Percentiles rank a stretch among this genome's conserved stretches.
These are phyloP conservation scores for Alternaria atra DNA, from an alignment of 2,329 filamentous ascomycete genomes.

Conservation along the genomic window DNA sequence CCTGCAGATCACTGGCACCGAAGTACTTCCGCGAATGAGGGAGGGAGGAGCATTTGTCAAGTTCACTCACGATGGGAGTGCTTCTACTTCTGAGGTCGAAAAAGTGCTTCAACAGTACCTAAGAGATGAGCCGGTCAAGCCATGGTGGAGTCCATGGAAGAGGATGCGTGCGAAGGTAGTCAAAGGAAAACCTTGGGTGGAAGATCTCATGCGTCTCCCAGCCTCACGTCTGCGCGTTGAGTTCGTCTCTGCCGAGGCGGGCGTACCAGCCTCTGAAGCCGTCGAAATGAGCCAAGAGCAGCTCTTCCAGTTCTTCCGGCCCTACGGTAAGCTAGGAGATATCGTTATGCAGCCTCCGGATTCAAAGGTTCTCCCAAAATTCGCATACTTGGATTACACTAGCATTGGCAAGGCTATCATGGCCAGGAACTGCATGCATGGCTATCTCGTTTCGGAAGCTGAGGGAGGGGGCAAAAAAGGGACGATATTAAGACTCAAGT, in stretches of 20 bases:
- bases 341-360: slow-evolving; percentile 84
- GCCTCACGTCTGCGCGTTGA: slow-evolving; percentile 80
- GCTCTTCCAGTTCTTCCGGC: slow-evolving; percentile 85
- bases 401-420: slow-evolving; percentile 79
- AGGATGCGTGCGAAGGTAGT: slow-evolving; percentile 78
- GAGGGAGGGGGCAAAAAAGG: slow-evolving; percentile 78
- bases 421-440: slow-evolving; percentile 92
- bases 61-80: slow-evolving; percentile 67
- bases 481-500: slow-evolving; percentile 82
- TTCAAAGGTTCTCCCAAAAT: slow-evolving; percentile 84
- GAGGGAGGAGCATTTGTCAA: slow-evolving; percentile 96
- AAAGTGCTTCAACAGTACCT: slow-evolving; percentile 70
- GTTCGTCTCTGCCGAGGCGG: slow-evolving; percentile 78
- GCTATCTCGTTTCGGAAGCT: slow-evolving; percentile 73
- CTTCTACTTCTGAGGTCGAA: slow-evolving; percentile 65
- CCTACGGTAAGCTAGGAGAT: slow-evolving; percentile 89
- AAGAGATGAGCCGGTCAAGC: slow-evolving; percentile 74
- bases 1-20: slow-evolving; percentile 74
- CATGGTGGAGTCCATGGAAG: slow-evolving; percentile 89
- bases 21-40: slow-evolving; percentile 84
- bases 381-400: slow-evolving; percentile 80
- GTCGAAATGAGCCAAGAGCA: slow-evolving; percentile 86
- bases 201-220: slow-evolving; percentile 87
- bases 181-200: slow-evolving; percentile 87
- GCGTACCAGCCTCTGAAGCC: slow-evolving; percentile 72